Conservation (phyloP, 306 rosid species). For the Abrus precatorius region DNA sequence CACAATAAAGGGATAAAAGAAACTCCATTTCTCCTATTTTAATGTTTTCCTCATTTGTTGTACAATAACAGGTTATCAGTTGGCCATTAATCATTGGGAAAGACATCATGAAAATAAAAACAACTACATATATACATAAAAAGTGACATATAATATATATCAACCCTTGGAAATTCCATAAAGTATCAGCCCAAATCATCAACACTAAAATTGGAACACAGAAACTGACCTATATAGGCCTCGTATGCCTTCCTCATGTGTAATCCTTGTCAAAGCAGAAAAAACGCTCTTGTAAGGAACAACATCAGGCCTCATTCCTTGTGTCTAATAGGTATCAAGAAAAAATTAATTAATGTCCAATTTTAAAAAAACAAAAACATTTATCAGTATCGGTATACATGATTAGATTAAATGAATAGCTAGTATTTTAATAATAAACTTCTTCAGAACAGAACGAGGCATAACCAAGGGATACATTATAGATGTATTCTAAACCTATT, state of each 20-base stretch:
- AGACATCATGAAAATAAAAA: conserved; percentile 9
- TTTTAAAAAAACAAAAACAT: conserved; percentile 21
- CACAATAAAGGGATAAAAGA: neutral
- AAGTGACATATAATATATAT: neutral
- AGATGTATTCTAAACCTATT: neutral
- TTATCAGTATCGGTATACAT: neutral
- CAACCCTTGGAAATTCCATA: conserved; percentile 11
- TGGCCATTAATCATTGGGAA: conserved; percentile 6
- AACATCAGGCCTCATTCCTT: conserved; percentile 91
- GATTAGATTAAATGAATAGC: conserved; percentile 3
- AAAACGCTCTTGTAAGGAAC: conserved; percentile 87
- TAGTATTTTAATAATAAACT: neutral
- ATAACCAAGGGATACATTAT: conserved; percentile 8
- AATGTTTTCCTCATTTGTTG: neutral
- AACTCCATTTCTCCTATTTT: neutral
- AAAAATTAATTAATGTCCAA: conserved; percentile 44
- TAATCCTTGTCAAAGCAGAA: conserved; percentile 87
- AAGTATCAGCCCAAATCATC: conserved; percentile 28
- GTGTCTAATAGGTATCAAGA: conserved; percentile 64
- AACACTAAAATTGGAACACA: conserved; percentile 23
- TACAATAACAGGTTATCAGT: conserved; percentile 9
- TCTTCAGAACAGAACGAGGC: conserved; percentile 28
- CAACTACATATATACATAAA: neutral
- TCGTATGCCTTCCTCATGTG: conserved; percentile 87
- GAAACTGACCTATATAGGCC: conserved; percentile 87